Evolutionary conservation across 176 grass and related monocot species (phyloP).

Genomic region (Alloteropsis semialata): DNA sequence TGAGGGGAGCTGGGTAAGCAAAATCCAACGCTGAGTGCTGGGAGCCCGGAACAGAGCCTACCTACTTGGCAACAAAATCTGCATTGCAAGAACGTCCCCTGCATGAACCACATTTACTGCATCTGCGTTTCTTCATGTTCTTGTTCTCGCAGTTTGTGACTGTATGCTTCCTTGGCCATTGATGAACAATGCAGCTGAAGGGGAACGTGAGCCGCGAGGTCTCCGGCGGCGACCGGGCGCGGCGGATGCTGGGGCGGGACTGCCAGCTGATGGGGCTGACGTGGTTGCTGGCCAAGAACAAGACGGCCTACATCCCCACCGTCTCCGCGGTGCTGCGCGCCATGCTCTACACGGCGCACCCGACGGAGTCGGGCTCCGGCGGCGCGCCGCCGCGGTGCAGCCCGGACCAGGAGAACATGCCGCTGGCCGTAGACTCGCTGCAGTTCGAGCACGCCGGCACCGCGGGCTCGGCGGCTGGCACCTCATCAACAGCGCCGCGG

Average conservation of each 20-base stretch:
- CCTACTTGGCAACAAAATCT: slow-evolving; percentile 29
- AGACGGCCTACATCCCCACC: slow-evolving; percentile 90
- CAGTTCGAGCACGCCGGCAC: slow-evolving; percentile 62
- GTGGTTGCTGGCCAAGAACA: slow-evolving; percentile 92
- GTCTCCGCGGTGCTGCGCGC: slow-evolving; percentile 96
- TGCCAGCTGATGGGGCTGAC: slow-evolving; percentile 99
- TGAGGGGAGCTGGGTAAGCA: not conserved
- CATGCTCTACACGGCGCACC: slow-evolving; percentile 74
- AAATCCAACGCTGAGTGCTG: not conserved
- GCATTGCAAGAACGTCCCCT: slow-evolving; percentile 24
- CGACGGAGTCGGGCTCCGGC: slow-evolving; percentile 26
- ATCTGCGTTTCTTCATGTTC: not conserved
- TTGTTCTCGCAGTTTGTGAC: not conserved
- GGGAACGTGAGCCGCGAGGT: slow-evolving; percentile 45
- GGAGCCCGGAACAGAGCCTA: slow-evolving; percentile 1
- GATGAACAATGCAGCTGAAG: slow-evolving; percentile 52
- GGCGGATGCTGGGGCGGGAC: slow-evolving; percentile 83
- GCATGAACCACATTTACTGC: slow-evolving; percentile 44
- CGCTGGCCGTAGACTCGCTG: slow-evolving; percentile 91
- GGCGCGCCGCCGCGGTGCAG: slow-evolving; percentile 51
- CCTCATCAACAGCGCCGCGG: not conserved
- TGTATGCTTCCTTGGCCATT: not conserved
- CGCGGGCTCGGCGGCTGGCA: slow-evolving; percentile 9
- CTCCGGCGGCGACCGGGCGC: slow-evolving; percentile 52
- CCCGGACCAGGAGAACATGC: slow-evolving; percentile 97